Base-by-base conservation (phyloP, 2,329 filamentous ascomycete genomes). In the Colletotrichum sp. region DNA sequence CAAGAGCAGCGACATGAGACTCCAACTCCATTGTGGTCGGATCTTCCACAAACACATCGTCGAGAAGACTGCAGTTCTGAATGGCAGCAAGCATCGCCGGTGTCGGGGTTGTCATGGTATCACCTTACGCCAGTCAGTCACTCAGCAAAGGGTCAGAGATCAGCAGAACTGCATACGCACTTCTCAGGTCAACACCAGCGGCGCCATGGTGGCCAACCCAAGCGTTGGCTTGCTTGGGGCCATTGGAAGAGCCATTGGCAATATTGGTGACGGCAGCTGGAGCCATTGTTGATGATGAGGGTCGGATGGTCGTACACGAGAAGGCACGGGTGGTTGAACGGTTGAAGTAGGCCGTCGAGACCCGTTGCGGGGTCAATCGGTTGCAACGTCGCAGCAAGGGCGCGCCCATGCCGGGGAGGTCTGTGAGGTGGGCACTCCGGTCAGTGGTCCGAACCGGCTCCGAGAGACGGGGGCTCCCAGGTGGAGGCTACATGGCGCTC, bases 21-120 rank as follows among this genome's bases (percentile, higher is more conserved):
- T 98, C 95, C 55, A 99, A 91, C 28, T 91, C 89, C 67, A 90
- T 92, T 2, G 96, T 98, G 0, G 94, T 95, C 1, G 91, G 88
- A 81, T 98, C 96, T 85, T 98, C 95, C 77, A 89, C 87, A 83
- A 94, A 95, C 79, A 98, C 95, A 84, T 98, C 96, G 84, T 98
- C 96, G 21, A 94, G 88, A 36, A 98, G 91, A 1, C 94, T 93
- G 78, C 93, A 94, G 67, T 92, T 88, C 79, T 92, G 88, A 78
- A 98, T 94, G 18, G 96, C 95, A 60, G 90, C 87, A 49, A 98
- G 92, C 96, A 98, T 98, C 6, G 93, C 91, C 1, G 91, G 84
- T 0, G 94, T 97, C 1, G 95, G 95, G 2, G 93, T 94, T 5
- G 95, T 98, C 84, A 89, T 87, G 28, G 86, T 87, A 80, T 91